Evolutionary conservation across 495 filamentous ascomycete genomes (phyloP).

Genomic region (Podospora australis): DNA sequence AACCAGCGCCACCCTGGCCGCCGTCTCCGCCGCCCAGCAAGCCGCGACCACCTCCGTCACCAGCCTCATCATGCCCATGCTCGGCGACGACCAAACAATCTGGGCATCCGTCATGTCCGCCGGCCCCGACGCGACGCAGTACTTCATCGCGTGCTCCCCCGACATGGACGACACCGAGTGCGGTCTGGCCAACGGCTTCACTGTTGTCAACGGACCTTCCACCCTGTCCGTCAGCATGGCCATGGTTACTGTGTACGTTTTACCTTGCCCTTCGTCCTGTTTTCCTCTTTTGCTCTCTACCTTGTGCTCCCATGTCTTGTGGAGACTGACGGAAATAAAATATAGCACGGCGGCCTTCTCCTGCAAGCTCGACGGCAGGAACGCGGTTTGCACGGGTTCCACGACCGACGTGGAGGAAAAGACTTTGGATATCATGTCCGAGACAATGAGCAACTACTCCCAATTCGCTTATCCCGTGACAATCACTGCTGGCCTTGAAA

Average conservation of each 20-base stretch:
- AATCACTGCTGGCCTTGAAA: conserved; percentile 27
- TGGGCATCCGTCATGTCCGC: conserved; percentile 38
- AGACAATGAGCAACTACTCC: no score
- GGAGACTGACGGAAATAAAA: background rate
- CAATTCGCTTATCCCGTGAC: conserved; percentile 24
- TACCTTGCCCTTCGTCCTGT: no score
- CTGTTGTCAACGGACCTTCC: conserved; percentile 25
- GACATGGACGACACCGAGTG: conserved; percentile 20
- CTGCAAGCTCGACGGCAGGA: background rate
- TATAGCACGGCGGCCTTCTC: background rate
- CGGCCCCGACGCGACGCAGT: conserved; percentile 34
- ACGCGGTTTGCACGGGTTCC: background rate
- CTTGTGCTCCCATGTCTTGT: background rate
- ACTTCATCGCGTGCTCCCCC: conserved; percentile 34
- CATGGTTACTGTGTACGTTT: background rate
- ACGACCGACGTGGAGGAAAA: background rate
- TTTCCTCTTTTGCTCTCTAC: background rate
- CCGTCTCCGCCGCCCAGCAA: background rate
- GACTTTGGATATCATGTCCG: background rate
- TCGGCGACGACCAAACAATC: conserved; percentile 29
- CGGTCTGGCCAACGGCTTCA: conserved; percentile 19
- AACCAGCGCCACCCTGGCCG: conserved; percentile 19
- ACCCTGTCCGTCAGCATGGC: conserved; percentile 20
- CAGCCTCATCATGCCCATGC: conserved; percentile 30
- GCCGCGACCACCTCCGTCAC: conserved; percentile 26